phyloP scores from a whole-genome alignment of 352 stramenopile species.

The Aphanomyces astaci region DNA sequence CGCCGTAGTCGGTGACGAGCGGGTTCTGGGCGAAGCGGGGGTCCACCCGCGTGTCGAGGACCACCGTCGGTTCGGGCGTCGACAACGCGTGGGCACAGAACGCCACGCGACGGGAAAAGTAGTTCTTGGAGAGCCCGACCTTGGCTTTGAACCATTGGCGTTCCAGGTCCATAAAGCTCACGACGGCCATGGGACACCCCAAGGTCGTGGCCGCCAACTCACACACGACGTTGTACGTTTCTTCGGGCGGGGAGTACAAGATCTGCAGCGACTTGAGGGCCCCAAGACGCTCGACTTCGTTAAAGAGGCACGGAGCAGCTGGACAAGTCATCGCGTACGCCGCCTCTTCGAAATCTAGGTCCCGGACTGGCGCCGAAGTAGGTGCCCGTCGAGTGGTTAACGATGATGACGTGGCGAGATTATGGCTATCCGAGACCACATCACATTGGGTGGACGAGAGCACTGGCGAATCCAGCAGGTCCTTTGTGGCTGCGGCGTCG shows the following conservation, averaged over 20 bases:
- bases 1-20: conserved; percentile 81
- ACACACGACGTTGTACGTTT: conserved; percentile 73
- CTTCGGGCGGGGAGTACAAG: conserved; percentile 51
- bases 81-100: conserved; percentile 57
- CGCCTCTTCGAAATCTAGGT: conserved; percentile 8
- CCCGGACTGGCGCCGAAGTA: neutral
- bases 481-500: neutral
- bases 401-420: neutral
- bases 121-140: conserved; percentile 53
- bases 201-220: conserved; percentile 67
- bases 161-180: conserved; percentile 52
- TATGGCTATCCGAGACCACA: too few relatives aligned
- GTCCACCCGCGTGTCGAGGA: conserved; percentile 80
- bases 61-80: conserved; percentile 43
- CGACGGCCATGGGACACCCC: conserved; percentile 56
- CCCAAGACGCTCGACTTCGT: conserved; percentile 50
- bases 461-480: neutral
- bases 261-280: conserved; percentile 44
- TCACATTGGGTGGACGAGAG: too few relatives aligned
- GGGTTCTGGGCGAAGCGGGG: conserved; percentile 79
- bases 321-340: conserved; percentile 44
- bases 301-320: conserved; percentile 39
- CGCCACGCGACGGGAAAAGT: conserved; percentile 50
- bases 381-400: neutral
- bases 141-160: conserved; percentile 69